Evolutionary conservation across 176 grass and related monocot genomes (phyloP), one percentile per base, ranked within the genome.

Genomic region (Urochloa ruziziensis): DNA sequence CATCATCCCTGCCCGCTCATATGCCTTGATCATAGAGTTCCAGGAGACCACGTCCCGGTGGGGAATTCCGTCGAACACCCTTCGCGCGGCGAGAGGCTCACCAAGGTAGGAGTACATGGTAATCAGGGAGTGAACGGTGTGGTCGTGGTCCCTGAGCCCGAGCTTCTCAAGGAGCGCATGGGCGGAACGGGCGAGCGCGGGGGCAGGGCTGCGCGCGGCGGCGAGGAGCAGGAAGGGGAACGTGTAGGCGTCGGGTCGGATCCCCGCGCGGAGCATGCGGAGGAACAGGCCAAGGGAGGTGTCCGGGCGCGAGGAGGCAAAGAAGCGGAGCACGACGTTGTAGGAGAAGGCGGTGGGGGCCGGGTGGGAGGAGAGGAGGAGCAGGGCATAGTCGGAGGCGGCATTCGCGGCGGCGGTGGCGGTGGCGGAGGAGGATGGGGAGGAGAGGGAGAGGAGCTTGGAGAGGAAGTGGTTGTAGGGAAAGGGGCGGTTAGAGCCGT

Each of bases 381-480:
- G 70, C 17, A 87, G 78, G 60, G 33, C 78, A 21, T 87, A 87
- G 17, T 75, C 61, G 78, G 58, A 15, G 44, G 46, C 32, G 32
- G 32, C n/a, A 18, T 58, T 7, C n/a, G 39, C 39, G 58, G 51
- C 0, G 33, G 29, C 6, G 47, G 17, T 7, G 69, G 16, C 1
- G n/a, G 70, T 0, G 49, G 68, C 5, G 37, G 51, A 2, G 35
- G 78, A 24, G 30, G 16, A 11, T 25, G 62, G 10, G 24, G 47
- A 30, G 43, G 44, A 28, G 75, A 88, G 36, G 58, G 66, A 84
- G 86, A 84, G 74, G 47, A 84, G 86, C 58, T 74, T 88, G 58
- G 86, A 88, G 66, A 88, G 86, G 67, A 88, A 88, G 30, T 84
- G 74, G 67, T 88, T 88, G 74, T 88, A 88, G 15, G 86, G 86